Conservation (phyloP, 164 flowering plant genomes). For the Aristolochia fimbriata region DNA sequence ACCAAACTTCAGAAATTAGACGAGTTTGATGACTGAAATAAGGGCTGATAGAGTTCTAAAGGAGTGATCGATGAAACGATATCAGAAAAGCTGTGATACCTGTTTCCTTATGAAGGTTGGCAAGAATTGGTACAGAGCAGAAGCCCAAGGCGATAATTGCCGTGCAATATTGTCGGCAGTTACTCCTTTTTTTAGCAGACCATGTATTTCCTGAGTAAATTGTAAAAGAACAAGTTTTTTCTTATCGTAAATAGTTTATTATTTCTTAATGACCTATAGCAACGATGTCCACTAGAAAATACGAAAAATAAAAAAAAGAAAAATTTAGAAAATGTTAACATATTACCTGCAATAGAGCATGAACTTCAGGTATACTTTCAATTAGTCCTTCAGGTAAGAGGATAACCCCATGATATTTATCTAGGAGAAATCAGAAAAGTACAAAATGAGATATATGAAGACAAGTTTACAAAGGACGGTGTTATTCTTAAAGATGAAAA, state of each 20-base stretch:
- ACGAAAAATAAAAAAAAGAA: neutral
- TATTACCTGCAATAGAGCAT: constrained; percentile 87
- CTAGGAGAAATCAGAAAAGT: constrained; percentile 16
- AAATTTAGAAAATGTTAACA: neutral
- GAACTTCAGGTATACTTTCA: constrained; percentile 95
- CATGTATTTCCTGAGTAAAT: constrained; percentile 70
- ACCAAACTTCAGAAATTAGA: no score
- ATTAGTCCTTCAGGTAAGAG: constrained; percentile 93
- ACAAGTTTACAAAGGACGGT: no score
- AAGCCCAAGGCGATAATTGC: constrained; percentile 98
- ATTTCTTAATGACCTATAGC: neutral
- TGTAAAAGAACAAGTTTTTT: neutral
- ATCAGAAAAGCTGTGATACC: constrained; percentile 25
- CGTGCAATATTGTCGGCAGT: constrained; percentile 61
- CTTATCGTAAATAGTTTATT: neutral
- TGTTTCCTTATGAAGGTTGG: constrained; percentile 83
- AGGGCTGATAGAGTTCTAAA: no score
- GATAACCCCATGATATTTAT: constrained; percentile 92
- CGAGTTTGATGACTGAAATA: no score
- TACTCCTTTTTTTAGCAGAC: constrained; percentile 69
- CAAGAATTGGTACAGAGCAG: constrained; percentile 88
- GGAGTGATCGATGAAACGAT: no score
- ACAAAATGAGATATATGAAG: no score
- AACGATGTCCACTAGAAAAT: neutral
- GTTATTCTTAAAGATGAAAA: neutral